Base-by-base conservation (phyloP, 1,284 basidiomycete genomes). In the Ceratobasidium sp. region DNA sequence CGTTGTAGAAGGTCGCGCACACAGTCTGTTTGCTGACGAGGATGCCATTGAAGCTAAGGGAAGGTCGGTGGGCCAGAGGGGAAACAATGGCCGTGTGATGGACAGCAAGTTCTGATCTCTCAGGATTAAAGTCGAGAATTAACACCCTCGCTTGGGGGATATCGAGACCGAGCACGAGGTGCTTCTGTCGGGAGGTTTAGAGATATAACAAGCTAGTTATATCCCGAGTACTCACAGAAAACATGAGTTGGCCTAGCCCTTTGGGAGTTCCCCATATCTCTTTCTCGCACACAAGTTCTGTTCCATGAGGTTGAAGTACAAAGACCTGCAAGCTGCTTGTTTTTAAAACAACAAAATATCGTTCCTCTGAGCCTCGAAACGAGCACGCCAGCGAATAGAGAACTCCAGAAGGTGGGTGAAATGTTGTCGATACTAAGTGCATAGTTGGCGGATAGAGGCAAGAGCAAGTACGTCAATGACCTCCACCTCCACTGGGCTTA, bases 191-290 rank as follows among this genome's bases (percentile, higher is more conserved):
- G 28, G n/a, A 54, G n/a, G 4, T 38, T 38, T 38, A 38, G 35
- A 38, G 6, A 38, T 11, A 11, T 38, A 11, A 5, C 35, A 38
- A 38, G 35, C 35, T 47, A 38, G 4, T 43, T 1, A n/a, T 21
- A 21, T 11, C 18, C 11, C 35, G n/a, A 35, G 43, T 26, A 41
- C 64, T 41, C 55, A 67, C 64, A 11, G 64, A 67, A 1, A 50
- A 26, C 21, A 44, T 38, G 9, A 67, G 41, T 28, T 67, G 64
- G n/a, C 32, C 35, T 21, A 67, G 23, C 18, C 64, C 64, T 46
- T 41, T 67, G 23, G 64, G 49, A 43, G 18, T 35, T 18, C 74
- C 74, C 74, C 74, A 75, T 46, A 67, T 73, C 47, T 75, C 64
- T 35, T 64, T 46, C 18, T 73, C 62, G 57, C 66, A 73, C 16